These are phyloP conservation scores for Hansfordia pulvinata DNA, from an alignment of 2,329 filamentous ascomycete species.

Conservation along the genomic window DNA sequence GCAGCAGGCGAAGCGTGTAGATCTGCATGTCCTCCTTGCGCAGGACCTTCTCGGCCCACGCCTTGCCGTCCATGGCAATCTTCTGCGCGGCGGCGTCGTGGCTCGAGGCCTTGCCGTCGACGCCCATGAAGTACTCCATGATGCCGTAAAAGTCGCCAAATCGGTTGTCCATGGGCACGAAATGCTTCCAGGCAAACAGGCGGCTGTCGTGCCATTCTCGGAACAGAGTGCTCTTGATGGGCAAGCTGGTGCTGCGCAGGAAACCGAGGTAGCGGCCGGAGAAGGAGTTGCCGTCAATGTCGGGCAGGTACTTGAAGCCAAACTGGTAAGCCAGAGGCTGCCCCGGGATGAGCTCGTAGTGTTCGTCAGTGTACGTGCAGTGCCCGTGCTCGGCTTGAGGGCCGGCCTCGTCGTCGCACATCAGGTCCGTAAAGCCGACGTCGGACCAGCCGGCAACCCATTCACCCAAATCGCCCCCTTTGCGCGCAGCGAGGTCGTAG, in stretches of 20 bases:
- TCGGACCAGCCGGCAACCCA: conserved; percentile 37
- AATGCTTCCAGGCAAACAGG: conserved; percentile 66
- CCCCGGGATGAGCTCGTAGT: conserved; percentile 25
- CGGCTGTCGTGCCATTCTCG: conserved; percentile 70
- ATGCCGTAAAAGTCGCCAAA: conserved; percentile 61
- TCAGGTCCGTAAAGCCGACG: conserved; percentile 39
- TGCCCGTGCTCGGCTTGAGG: conserved; percentile 18
- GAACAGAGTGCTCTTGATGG: conserved; percentile 67
- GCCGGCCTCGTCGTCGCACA: conserved; percentile 24
- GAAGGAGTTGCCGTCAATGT: conserved; percentile 65
- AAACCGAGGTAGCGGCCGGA: conserved; percentile 58
- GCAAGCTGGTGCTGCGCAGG: conserved; percentile 53
- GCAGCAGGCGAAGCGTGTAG: conserved; percentile 50
- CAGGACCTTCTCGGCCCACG: conserved; percentile 56
- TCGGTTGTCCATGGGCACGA: conserved; percentile 65
- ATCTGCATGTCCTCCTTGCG: conserved; percentile 62
- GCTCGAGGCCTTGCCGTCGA: conserved; percentile 23
- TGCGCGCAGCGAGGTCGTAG: conserved; percentile 33
- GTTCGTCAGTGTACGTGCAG: conserved; percentile 34
- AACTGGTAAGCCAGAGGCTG: conserved; percentile 39
- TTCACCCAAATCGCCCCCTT: conserved; percentile 26
- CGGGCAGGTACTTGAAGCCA: conserved; percentile 54
- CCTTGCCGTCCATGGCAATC: conserved; percentile 52
- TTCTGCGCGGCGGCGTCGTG: conserved; percentile 46
- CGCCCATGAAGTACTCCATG: conserved; percentile 61